Evolutionary conservation across 2,329 filamentous ascomycete species (phyloP).

Genomic region (Aphanocladium album): DNA sequence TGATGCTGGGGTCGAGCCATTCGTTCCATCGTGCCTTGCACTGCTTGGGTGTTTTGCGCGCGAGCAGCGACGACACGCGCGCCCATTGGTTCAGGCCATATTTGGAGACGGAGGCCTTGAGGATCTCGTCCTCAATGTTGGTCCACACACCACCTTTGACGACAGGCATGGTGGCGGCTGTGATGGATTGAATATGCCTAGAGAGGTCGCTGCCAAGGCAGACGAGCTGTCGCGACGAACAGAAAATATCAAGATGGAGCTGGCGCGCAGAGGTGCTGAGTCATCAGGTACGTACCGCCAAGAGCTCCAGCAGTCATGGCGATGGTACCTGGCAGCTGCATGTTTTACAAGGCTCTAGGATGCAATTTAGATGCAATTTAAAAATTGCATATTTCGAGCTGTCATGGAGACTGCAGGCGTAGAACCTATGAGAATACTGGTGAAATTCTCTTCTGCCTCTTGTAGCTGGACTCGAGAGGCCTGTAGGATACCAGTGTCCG

Average conservation of each 20-base stretch:
- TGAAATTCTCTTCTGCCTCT: no score
- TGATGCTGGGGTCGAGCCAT: conserved; percentile 96
- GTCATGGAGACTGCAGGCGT: no score
- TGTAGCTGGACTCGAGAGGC: no score
- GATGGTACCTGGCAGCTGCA: background rate
- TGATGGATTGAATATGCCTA: conserved; percentile 7
- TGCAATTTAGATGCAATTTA: no score
- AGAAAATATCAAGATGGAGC: conserved; percentile 11
- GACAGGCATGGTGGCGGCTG: conserved; percentile 54
- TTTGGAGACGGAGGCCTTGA: conserved; percentile 92
- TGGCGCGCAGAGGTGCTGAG: conserved; percentile 6
- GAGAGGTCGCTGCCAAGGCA: background rate
- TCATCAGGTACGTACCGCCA: conserved; percentile 6
- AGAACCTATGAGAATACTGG: no score
- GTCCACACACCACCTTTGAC: conserved; percentile 73
- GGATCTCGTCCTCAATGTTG: conserved; percentile 86
- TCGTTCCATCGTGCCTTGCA: conserved; percentile 98
- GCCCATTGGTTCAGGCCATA: conserved; percentile 98
- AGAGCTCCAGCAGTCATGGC: background rate
- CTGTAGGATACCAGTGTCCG: no score
- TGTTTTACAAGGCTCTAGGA: background rate
- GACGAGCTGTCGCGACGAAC: conserved; percentile 1
- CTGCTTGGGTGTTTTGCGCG: conserved; percentile 96
- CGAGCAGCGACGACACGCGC: conserved; percentile 92
- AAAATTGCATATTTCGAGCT: background rate